These are phyloP conservation scores for Pleurotus ostreatus DNA, from an alignment of 768 basidiomycete genomes.

Conservation along the genomic window DNA sequence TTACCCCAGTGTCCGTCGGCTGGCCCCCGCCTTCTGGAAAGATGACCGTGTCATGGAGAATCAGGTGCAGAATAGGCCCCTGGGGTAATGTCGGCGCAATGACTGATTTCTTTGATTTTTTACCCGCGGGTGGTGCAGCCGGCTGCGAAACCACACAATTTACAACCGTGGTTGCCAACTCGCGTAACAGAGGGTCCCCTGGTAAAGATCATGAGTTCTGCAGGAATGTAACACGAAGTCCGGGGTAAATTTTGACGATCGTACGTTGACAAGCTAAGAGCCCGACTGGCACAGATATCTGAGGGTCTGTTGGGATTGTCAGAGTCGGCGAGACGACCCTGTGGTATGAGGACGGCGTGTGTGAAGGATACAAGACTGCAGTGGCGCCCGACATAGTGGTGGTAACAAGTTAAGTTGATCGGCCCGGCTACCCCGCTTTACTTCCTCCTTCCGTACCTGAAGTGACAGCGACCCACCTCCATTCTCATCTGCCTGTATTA, in stretches of 20 bases:
- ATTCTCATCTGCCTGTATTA: conserved; percentile 2
- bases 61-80: conserved; percentile 55
- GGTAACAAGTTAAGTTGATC: conserved; percentile 22
- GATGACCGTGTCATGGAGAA: conserved; percentile 72
- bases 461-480: conserved; percentile 5
- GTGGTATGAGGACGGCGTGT: conserved; percentile 58
- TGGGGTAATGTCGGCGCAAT: conserved; percentile 38
- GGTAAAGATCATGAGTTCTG: conserved; percentile 4
- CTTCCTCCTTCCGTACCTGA: neutral
- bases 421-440: conserved; percentile 21
- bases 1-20: conserved; percentile 65
- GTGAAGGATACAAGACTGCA: conserved; percentile 36
- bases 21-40: conserved; percentile 86
- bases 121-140: conserved; percentile 34
- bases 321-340: conserved; percentile 59
- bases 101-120: conserved; percentile 56
- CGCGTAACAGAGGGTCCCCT: conserved; percentile 69
- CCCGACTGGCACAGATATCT: conserved; percentile 62
- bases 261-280: conserved; percentile 77
- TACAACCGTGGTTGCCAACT: conserved; percentile 55
- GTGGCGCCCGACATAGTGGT: conserved; percentile 30
- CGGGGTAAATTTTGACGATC: conserved; percentile 8
- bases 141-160: conserved; percentile 44
- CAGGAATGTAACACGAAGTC: conserved; percentile 6
- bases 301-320: conserved; percentile 45